Evolutionary conservation across 495 filamentous ascomycete genomes (phyloP).

Genomic region (Xylaria castorea): DNA sequence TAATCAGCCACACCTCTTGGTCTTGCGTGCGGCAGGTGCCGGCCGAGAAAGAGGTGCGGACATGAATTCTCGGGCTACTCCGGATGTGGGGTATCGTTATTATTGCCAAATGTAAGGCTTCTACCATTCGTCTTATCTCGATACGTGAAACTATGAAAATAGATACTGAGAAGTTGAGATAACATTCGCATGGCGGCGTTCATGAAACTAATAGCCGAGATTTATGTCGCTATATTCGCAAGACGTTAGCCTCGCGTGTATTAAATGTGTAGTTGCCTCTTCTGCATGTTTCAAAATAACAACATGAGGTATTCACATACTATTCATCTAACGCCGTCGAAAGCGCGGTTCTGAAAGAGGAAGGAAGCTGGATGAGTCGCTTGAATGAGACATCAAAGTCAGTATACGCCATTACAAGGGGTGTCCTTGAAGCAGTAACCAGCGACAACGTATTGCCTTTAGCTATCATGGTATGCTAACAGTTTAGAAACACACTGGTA

Average conservation of each 20-base stretch:
- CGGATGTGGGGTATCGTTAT: too few species aligned
- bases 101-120: neutral
- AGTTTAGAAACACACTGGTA: conserved; percentile 29
- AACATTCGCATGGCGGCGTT: too few species aligned
- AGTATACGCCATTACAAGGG: conserved; percentile 2
- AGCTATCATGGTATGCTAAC: conserved; percentile 30
- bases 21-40: neutral
- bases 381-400: neutral
- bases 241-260: too few species aligned
- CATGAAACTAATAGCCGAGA: too few species aligned
- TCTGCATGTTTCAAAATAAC: neutral
- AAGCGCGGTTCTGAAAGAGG: neutral
- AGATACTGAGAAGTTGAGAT: neutral
- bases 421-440: conserved; percentile 27
- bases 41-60: neutral
- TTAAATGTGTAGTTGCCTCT: too few species aligned
- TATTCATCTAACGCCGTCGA: neutral
- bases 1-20: neutral
- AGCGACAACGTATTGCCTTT: conserved; percentile 32
- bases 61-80: neutral
- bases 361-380: neutral
- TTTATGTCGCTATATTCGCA: too few species aligned
- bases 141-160: neutral
- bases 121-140: neutral
- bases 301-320: neutral